A percentile compares a stretch with the other conserved stretches of the same genome.
Evolutionary conservation across 1,284 basidiomycete species (phyloP).

Genomic region (Melanopsichium pennsylvanicum): DNA sequence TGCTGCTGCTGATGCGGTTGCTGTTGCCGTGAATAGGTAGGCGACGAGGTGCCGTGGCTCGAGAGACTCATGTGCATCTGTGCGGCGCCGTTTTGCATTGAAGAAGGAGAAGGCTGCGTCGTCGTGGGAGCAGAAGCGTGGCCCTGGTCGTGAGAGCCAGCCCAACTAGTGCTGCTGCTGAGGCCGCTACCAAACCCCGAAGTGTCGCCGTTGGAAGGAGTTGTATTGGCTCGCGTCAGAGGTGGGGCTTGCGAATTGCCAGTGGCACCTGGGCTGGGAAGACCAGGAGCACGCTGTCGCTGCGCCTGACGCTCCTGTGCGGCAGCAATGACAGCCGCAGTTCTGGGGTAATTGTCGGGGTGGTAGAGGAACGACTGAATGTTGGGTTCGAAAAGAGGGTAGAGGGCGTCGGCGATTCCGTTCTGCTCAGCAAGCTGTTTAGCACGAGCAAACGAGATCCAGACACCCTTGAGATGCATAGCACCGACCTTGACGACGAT

Average conservation of each 20-base stretch:
- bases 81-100: slow-evolving; percentile 38
- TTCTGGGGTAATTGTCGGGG: slow-evolving; percentile 64
- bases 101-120: slow-evolving; percentile 42
- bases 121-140: slow-evolving; percentile 47
- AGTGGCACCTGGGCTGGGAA: slow-evolving; percentile 42
- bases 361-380: slow-evolving; percentile 65
- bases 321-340: slow-evolving; percentile 64
- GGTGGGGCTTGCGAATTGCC: slow-evolving; percentile 43
- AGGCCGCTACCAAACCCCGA: slow-evolving; percentile 36
- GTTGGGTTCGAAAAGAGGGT: slow-evolving; percentile 65
- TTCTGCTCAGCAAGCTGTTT: slow-evolving; percentile 65
- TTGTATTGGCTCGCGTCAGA: slow-evolving; percentile 55
- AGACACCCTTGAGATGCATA: slow-evolving; percentile 66
- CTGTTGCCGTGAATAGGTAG: slow-evolving; percentile 35
- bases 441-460: slow-evolving; percentile 64
- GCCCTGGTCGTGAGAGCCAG: slow-evolving; percentile 42
- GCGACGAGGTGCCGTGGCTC: slow-evolving; percentile 43
- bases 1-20: slow-evolving; percentile 31
- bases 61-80: slow-evolving; percentile 50
- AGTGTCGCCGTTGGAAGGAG: slow-evolving; percentile 43
- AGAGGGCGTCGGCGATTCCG: slow-evolving; percentile 61
- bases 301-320: slow-evolving; percentile 63
- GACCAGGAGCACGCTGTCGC: slow-evolving; percentile 48
- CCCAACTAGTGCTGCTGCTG: slow-evolving; percentile 47
- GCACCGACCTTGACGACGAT: slow-evolving; percentile 65